Conservation (phyloP, 2,329 filamentous ascomycete genomes). For the Purpureocillium takamizusanense region DNA sequence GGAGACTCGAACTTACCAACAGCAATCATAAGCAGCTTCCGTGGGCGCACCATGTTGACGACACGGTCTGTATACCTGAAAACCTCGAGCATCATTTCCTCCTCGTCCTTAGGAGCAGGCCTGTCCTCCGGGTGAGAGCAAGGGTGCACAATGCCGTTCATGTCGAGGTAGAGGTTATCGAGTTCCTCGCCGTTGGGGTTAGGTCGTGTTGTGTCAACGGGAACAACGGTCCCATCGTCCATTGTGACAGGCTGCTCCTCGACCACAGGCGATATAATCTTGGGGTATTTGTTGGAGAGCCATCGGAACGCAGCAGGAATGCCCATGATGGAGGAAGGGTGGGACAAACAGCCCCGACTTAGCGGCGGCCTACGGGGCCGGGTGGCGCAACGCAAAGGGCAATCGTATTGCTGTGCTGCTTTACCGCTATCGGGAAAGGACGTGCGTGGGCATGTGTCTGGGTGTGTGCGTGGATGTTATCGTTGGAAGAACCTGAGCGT, state of each 20-base stretch:
- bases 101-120: constrained; percentile 84
- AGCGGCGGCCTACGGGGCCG: no score
- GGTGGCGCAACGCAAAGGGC: no score
- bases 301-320: constrained; percentile 92
- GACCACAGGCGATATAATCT: constrained; percentile 86
- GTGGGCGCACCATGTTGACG: constrained; percentile 94
- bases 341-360: not conserved
- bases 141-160: constrained; percentile 99
- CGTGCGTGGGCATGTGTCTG: no score
- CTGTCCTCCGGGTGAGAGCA: constrained; percentile 95
- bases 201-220: constrained; percentile 71
- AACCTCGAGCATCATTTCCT: constrained; percentile 98
- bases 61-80: constrained; percentile 99
- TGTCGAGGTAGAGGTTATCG: constrained; percentile 95
- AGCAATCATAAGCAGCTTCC: constrained; percentile 94
- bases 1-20: constrained; percentile 54
- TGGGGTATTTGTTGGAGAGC: constrained; percentile 94
- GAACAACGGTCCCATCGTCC: constrained; percentile 71
- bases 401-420: no score
- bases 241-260: constrained; percentile 77
- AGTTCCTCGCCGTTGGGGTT: constrained; percentile 98
- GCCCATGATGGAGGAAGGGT: constrained; percentile 55
- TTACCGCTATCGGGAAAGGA: no score
- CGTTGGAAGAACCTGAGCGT: no score
- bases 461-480: no score